Evolutionary conservation across 2,329 filamentous ascomycete genomes (phyloP), one percentile per base, ranked within the genome.

Genomic region (Diplodia intermedia): DNA sequence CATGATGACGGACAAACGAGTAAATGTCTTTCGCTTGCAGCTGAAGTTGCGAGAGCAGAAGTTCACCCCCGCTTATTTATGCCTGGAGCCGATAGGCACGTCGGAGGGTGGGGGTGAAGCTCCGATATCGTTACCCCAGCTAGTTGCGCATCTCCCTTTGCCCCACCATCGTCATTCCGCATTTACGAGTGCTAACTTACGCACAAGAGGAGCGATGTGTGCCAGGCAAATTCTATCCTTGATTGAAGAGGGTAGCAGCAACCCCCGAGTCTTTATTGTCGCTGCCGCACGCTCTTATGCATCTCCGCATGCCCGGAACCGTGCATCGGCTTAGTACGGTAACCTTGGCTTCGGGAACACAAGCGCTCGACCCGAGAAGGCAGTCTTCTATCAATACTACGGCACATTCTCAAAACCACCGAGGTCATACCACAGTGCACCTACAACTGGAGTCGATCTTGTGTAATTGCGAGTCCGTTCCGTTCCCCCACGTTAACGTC

Each of bases 81-180:
- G 3, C 4, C 18, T 11, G 38, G 15, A 12, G 18, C 2, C 20
- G 40, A 29, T 23, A 18, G 23, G 36, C 56, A 18, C 9, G 15
- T 14, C 57, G 33, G 40, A 62, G 40, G 26, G 57, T 62, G 57
- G 57, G 57, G 57, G 57, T 43, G 56, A 40, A 26, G 38, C 38
- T 43, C 36, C n/a, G 56, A 29, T 47, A 60, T 43, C 56, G 36
- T 60, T 60, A 47, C 43, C 43, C 43, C 43, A 47, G 40, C 40
- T n/a, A 18, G 15, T 47, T 47, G 40, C 40, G 18, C 15, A 47
- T 47, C 40, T 15, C 40, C 40, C 40, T 47, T 18, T 7, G 40
- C 40, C 15, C 15, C 40, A 47, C 3, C 4, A 5, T 43, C 15
- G 18, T 43, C 15, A 6, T 43, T 15, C 40, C 18, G 40, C 6